phyloP scores from a whole-genome alignment of 2,329 filamentous ascomycete genomes.

The Penicillium sumatraense region DNA sequence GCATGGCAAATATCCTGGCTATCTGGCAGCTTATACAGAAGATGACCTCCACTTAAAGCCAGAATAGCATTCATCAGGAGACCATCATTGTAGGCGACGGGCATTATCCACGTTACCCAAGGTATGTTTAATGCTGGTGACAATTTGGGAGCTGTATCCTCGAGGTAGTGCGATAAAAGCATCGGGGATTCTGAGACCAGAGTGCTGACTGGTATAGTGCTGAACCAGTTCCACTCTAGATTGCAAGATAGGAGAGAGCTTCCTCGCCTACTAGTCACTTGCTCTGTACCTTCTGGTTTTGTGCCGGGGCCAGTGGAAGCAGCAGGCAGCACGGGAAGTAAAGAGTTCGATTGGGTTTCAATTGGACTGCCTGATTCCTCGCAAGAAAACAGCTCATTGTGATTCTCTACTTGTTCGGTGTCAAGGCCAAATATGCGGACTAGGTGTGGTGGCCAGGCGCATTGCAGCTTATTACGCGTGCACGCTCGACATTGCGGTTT shows the following conservation, averaged over 20 bases:
- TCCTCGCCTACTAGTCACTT: too few species aligned
- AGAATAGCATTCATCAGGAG: background rate
- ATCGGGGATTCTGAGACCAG: background rate
- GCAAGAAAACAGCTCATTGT: background rate
- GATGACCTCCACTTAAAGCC: conserved; percentile 2
- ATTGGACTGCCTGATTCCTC: too few species aligned
- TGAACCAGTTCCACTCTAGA: too few species aligned
- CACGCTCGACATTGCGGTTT: background rate
- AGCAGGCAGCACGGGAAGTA: too few species aligned
- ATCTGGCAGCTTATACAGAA: background rate
- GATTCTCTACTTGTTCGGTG: background rate
- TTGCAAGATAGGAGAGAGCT: too few species aligned
- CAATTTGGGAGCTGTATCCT: background rate
- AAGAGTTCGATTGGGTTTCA: too few species aligned
- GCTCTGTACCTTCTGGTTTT: too few species aligned
- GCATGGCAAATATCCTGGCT: background rate
- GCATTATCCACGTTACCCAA: background rate
- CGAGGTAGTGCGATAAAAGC: background rate
- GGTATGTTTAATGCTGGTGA: background rate
- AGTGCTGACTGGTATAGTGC: background rate
- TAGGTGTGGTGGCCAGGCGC: conserved; percentile 1
- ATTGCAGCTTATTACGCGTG: background rate
- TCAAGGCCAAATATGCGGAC: background rate
- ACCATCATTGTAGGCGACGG: background rate
- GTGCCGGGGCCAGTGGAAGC: too few species aligned